Conservation (phyloP, 148 eudicot genomes). For the Bassia scoparia region DNA sequence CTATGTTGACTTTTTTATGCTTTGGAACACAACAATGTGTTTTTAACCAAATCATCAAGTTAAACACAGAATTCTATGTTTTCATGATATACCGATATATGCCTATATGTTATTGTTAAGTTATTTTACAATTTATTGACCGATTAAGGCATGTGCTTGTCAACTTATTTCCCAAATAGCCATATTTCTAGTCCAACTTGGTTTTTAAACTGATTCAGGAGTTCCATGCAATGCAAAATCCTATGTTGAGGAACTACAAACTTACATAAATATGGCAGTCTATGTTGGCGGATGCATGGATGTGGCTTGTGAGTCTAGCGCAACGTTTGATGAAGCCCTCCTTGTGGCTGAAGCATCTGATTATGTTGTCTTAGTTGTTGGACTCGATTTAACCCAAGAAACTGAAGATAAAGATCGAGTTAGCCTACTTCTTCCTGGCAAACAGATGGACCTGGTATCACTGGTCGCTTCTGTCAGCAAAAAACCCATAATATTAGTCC, state of each 20-base stretch:
- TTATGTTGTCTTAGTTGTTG: slow-evolving; percentile 72
- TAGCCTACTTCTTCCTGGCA: slow-evolving; percentile 88
- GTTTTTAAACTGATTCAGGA: slow-evolving; percentile 41
- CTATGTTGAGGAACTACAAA: slow-evolving; percentile 53
- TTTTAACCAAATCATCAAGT: neutral
- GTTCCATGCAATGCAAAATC: slow-evolving; percentile 59
- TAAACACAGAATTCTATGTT: neutral
- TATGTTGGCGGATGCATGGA: slow-evolving; percentile 64
- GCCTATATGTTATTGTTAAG: too few species aligned
- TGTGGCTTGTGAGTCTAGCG: slow-evolving; percentile 59
- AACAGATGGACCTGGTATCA: slow-evolving; percentile 72
- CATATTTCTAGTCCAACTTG: neutral
- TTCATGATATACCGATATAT: too few species aligned
- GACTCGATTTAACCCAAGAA: slow-evolving; percentile 90
- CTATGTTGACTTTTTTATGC: neutral
- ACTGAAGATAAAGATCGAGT: slow-evolving; percentile 81
- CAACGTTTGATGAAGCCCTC: slow-evolving; percentile 56
- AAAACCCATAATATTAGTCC: slow-evolving; percentile 65
- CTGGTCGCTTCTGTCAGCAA: slow-evolving; percentile 54
- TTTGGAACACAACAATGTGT: neutral
- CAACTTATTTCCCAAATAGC: neutral
- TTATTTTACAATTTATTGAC: too few species aligned
- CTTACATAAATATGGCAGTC: slow-evolving; percentile 41
- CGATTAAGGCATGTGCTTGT: neutral
- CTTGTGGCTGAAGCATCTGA: slow-evolving; percentile 61